Percentiles rank a stretch among this genome's conserved stretches.
phyloP scores from a whole-genome alignment of 2,329 filamentous ascomycete genomes.

The Pseudogymnoascus sp. region DNA sequence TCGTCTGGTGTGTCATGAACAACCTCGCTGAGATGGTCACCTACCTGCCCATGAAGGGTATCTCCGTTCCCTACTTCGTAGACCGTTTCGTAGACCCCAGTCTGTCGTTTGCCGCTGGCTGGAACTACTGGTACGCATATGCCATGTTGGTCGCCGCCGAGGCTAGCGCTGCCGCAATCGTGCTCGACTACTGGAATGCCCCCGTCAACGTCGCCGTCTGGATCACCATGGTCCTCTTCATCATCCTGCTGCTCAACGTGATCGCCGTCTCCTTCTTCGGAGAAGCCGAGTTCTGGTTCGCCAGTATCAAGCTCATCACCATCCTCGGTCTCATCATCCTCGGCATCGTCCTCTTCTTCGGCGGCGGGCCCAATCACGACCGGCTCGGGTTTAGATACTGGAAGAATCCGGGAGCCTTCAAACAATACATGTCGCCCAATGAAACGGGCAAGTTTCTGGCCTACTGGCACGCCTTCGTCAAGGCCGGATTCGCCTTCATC shows the following conservation, averaged over 20 bases:
- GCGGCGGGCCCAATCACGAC: slow-evolving; percentile 47
- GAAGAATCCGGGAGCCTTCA: slow-evolving; percentile 35
- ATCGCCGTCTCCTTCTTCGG: slow-evolving; percentile 53
- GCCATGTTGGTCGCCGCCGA: slow-evolving; percentile 53
- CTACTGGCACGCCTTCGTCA: slow-evolving; percentile 48
- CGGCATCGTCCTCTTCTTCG: slow-evolving; percentile 50
- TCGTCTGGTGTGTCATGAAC: slow-evolving; percentile 52
- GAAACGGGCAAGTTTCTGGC: slow-evolving; percentile 48
- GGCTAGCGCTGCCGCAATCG: slow-evolving; percentile 50
- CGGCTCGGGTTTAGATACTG: slow-evolving; percentile 46
- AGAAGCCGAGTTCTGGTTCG: slow-evolving; percentile 58
- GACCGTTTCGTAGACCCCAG: slow-evolving; percentile 45
- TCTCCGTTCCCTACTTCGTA: slow-evolving; percentile 52
- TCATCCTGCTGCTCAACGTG: slow-evolving; percentile 51
- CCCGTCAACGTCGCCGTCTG: slow-evolving; percentile 49
- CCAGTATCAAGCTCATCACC: slow-evolving; percentile 53
- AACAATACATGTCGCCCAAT: slow-evolving; percentile 38
- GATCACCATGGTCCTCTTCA: slow-evolving; percentile 51
- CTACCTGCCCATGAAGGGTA: slow-evolving; percentile 50
- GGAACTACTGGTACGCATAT: slow-evolving; percentile 48
- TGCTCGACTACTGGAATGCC: slow-evolving; percentile 55
- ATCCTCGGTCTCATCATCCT: slow-evolving; percentile 53
- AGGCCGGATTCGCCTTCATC: slow-evolving; percentile 49
- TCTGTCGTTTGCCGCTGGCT: slow-evolving; percentile 22
- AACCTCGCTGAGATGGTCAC: slow-evolving; percentile 49